phyloP scores from a whole-genome alignment of 1,284 basidiomycete genomes.

The Tetrapyrgos nigripes region DNA sequence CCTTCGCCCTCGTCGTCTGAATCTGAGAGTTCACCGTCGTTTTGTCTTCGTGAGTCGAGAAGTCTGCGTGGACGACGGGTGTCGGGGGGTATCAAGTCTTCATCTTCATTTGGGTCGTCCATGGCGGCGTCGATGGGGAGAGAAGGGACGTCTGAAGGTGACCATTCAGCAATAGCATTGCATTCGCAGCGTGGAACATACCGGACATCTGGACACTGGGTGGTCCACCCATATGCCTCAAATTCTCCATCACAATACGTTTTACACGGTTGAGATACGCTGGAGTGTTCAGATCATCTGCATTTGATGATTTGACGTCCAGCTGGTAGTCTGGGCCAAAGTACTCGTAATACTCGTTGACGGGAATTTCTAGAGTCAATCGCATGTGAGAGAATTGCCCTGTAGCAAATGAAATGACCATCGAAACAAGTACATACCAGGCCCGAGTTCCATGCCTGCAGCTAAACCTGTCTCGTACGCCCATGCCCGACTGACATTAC shows the following conservation, averaged over 20 bases:
- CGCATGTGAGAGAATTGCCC: conserved; percentile 5
- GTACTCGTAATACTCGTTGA: conserved; percentile 99
- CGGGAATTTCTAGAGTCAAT: conserved; percentile 79
- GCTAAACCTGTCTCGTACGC: conserved; percentile 98
- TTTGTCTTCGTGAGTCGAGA: conserved; percentile 76
- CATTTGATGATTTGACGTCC: conserved; percentile 96
- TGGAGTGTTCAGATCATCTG: conserved; percentile 94
- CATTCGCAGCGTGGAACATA: conserved; percentile 38
- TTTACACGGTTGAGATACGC: conserved; percentile 95
- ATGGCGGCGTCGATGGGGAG: conserved; percentile 79
- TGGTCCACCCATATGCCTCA: conserved; percentile 84
- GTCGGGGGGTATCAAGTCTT: conserved; percentile 81
- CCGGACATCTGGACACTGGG: conserved; percentile 91
- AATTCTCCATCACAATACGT: conserved; percentile 90
- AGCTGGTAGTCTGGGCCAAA: conserved; percentile 98
- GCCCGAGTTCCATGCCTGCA: conserved; percentile 91
- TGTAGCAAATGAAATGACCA: neutral
- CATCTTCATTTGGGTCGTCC: conserved; percentile 82
- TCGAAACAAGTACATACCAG: conserved; percentile 58
- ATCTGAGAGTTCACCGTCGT: conserved; percentile 83
- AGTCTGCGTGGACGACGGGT: conserved; percentile 75
- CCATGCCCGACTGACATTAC: conserved; percentile 97
- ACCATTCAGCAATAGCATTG: neutral
- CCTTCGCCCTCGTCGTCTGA: conserved; percentile 90
- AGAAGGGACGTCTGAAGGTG: conserved; percentile 70